Evolutionary conservation across 2,329 filamentous ascomycete species (phyloP).

Genomic region (Pseudogymnoascus sp.): DNA sequence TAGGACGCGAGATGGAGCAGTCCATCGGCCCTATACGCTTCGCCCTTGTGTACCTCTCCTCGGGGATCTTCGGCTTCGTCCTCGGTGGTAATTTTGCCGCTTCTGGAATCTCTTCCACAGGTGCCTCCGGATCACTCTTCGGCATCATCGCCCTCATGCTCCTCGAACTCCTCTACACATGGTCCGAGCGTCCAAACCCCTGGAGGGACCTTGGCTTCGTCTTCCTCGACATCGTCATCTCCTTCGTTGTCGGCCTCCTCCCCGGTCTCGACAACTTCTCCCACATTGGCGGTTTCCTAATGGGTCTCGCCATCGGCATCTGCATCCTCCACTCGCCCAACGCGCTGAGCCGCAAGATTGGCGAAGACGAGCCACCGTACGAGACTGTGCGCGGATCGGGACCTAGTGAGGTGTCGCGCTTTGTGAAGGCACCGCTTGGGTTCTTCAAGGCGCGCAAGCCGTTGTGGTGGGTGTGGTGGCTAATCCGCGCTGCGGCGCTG

Average conservation of each 20-base stretch:
- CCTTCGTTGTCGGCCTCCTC: conserved; percentile 84
- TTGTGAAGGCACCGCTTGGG: conserved; percentile 56
- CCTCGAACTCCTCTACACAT: conserved; percentile 88
- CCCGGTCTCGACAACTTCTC: conserved; percentile 95
- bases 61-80: conserved; percentile 93
- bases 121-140: conserved; percentile 84
- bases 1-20: conserved; percentile 87
- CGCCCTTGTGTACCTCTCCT: conserved; percentile 78
- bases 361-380: conserved; percentile 62
- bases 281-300: conserved; percentile 91
- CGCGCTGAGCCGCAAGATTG: conserved; percentile 65
- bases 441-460: conserved; percentile 93
- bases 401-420: conserved; percentile 30
- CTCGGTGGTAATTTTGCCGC: conserved; percentile 90
- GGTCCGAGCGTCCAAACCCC: conserved; percentile 70
- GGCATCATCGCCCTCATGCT: conserved; percentile 83
- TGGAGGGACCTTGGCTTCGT: conserved; percentile 83
- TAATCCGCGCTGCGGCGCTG: conserved; percentile 70
- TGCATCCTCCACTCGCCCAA: conserved; percentile 86
- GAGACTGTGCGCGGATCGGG: conserved; percentile 50
- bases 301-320: conserved; percentile 80
- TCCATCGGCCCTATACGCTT: conserved; percentile 85
- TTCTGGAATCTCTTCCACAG: conserved; percentile 72
- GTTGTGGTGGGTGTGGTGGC: conserved; percentile 97
- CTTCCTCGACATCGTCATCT: conserved; percentile 75